Evolutionary conservation across 352 stramenopile genomes (phyloP).

Genomic region (Globisporangium emineosum): DNA sequence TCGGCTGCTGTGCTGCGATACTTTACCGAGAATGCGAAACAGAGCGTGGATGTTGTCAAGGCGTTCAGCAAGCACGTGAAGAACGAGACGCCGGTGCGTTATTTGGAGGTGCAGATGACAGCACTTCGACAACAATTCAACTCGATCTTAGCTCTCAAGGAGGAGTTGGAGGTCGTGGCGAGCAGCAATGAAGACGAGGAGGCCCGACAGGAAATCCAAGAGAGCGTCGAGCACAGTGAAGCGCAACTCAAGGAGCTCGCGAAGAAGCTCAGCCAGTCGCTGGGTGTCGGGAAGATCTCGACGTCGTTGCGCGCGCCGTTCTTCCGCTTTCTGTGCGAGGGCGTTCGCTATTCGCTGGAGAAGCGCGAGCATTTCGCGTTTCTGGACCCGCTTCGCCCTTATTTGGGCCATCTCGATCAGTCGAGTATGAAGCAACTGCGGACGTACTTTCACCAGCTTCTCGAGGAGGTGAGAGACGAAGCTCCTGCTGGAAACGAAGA

Average conservation of each 20-base stretch:
- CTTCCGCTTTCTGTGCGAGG: conserved; percentile 81
- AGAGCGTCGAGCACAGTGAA: conserved; percentile 47
- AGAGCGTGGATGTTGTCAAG: conserved; percentile 68
- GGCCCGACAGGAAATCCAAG: conserved; percentile 47
- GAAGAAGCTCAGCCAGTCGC: conserved; percentile 77
- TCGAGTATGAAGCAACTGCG: conserved; percentile 59
- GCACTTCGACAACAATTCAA: conserved; percentile 68
- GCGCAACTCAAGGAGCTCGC: conserved; percentile 63
- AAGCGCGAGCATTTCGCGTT: conserved; percentile 59
- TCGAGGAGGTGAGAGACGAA: conserved; percentile 39
- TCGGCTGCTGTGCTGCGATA: conserved; percentile 67
- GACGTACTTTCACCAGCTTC: conserved; percentile 62
- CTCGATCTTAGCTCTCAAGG: conserved; percentile 58
- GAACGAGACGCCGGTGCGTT: conserved; percentile 66
- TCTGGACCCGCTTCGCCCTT: conserved; percentile 62
- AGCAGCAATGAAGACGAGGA: conserved; percentile 33
- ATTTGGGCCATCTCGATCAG: conserved; percentile 69
- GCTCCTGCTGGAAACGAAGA: conserved; percentile 33
- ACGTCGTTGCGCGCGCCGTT: conserved; percentile 66
- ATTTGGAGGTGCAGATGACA: conserved; percentile 88
- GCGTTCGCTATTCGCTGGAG: conserved; percentile 70
- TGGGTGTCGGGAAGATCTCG: conserved; percentile 75
- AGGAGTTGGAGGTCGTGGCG: conserved; percentile 35
- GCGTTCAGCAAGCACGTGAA: conserved; percentile 82
- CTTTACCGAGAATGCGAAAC: conserved; percentile 49